Evolutionary conservation across 2,329 filamentous ascomycete species (phyloP).

Genomic region (Fusarium algeriense): DNA sequence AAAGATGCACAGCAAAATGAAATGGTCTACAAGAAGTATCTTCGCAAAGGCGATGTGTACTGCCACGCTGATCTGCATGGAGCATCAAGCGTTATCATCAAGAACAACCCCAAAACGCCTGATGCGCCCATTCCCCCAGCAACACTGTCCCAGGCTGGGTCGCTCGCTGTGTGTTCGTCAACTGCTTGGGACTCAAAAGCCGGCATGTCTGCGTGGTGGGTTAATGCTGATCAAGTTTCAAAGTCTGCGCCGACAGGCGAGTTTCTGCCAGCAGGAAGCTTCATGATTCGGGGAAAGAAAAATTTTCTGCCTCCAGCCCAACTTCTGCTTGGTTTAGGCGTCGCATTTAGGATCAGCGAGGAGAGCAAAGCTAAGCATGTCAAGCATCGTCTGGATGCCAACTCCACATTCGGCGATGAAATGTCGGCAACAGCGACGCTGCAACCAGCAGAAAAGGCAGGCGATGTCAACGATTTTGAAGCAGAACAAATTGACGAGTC

Average conservation of each 20-base stretch:
- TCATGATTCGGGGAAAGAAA: constrained; percentile 87
- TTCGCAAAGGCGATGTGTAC: constrained; percentile 91
- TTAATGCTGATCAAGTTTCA: constrained; percentile 87
- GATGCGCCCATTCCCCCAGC: constrained; percentile 92
- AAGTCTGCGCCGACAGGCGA: constrained; percentile 86
- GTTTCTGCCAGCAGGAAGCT: constrained; percentile 81
- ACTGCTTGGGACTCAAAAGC: constrained; percentile 97
- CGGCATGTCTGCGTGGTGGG: constrained; percentile 97
- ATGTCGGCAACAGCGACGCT: constrained; percentile 31
- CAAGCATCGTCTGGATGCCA: constrained; percentile 67
- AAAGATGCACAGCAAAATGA: constrained; percentile 92
- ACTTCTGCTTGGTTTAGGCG: constrained; percentile 85
- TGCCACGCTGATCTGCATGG: constrained; percentile 91
- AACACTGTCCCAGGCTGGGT: constrained; percentile 90
- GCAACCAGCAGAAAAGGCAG: constrained; percentile 43
- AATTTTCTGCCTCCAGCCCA: constrained; percentile 91
- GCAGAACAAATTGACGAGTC: constrained; percentile 49
- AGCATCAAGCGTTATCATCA: constrained; percentile 87
- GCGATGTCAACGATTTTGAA: constrained; percentile 38
- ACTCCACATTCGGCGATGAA: constrained; percentile 33
- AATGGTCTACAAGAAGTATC: constrained; percentile 86
- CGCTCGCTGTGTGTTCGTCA: constrained; percentile 85
- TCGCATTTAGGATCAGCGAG: constrained; percentile 90
- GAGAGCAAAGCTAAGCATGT: constrained; percentile 85
- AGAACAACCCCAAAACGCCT: constrained; percentile 82